Conservation (phyloP, 768 basidiomycete genomes). For the Tulasnella sp. region DNA sequence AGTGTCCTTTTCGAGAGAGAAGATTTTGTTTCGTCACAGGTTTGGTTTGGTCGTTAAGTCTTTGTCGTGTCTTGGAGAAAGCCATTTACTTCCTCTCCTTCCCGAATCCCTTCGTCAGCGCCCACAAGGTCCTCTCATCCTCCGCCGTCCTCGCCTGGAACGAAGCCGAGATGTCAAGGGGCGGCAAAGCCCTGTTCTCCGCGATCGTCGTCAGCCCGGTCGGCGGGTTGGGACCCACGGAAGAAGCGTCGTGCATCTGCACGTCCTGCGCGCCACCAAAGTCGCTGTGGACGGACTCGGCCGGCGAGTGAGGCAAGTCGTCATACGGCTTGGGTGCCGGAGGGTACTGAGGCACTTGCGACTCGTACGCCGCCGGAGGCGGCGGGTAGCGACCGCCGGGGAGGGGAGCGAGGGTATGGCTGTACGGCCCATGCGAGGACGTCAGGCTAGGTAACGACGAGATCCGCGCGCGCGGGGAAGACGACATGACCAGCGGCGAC, state of each 20-base stretch:
- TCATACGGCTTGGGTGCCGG: not conserved
- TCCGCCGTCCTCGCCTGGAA: conserved; percentile 13
- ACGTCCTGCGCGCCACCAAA: not conserved
- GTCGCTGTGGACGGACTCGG: conserved; percentile 1
- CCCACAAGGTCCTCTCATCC: conserved; percentile 23
- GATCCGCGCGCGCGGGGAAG: not conserved
- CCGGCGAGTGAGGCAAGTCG: not conserved
- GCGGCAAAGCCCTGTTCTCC: conserved; percentile 23
- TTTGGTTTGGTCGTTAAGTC: not conserved
- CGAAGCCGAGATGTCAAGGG: not conserved
- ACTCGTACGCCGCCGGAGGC: not conserved
- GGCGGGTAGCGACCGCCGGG: not conserved
- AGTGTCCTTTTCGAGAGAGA: not conserved
- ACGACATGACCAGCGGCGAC: not conserved
- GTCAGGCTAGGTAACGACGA: not conserved
- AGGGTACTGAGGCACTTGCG: conserved; percentile 1
- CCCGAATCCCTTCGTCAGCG: conserved; percentile 16
- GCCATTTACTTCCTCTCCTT: not conserved
- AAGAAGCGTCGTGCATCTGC: not conserved
- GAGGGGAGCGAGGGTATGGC: not conserved
- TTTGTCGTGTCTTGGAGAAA: not conserved
- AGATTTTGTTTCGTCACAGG: not conserved
- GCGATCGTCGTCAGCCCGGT: conserved; percentile 13
- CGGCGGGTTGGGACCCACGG: not conserved
- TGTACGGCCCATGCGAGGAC: not conserved